Percentiles rank a stretch among this genome's conserved stretches.
phyloP scores from a whole-genome alignment of 805 yeast genomes.

The Wilhelminamyces savonicus region DNA sequence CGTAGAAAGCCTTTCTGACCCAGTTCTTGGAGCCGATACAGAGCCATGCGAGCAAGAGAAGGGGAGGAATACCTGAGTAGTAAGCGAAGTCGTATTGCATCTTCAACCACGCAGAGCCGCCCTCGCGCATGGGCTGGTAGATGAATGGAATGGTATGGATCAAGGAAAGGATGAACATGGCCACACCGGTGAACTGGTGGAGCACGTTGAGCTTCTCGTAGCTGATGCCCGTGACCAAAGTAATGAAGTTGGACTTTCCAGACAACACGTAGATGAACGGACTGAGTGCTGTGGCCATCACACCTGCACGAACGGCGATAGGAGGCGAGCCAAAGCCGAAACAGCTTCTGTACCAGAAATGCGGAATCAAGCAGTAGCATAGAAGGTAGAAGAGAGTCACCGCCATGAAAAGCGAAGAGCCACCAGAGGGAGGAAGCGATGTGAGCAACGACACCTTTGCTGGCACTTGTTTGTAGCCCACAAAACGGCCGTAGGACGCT shows the following conservation, averaged over 20 bases:
- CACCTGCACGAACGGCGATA: constrained; percentile 46
- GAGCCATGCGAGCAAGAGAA: constrained; percentile 37
- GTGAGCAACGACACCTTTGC: constrained; percentile 14
- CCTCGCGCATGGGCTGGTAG: constrained; percentile 39
- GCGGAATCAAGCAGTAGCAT: constrained; percentile 40
- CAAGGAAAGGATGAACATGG: constrained; percentile 36
- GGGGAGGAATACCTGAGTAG: constrained; percentile 43
- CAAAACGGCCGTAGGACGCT: constrained; percentile 24
- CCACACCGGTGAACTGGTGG: constrained; percentile 44
- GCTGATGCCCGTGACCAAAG: constrained; percentile 45
- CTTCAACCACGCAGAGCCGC: constrained; percentile 31
- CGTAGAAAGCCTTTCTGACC: constrained; percentile 38
- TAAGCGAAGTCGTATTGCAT: constrained; percentile 15
- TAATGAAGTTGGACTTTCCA: constrained; percentile 47
- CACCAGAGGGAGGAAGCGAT: constrained; percentile 32
- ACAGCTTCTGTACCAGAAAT: constrained; percentile 46
- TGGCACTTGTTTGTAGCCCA: constrained; percentile 30
- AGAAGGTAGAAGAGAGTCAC: constrained; percentile 25
- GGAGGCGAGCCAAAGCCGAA: constrained; percentile 56
- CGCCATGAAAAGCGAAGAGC: constrained; percentile 29
- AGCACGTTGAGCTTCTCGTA: constrained; percentile 49
- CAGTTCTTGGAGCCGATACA: constrained; percentile 37
- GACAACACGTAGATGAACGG: constrained; percentile 46
- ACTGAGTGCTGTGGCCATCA: constrained; percentile 43
- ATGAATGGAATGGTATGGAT: constrained; percentile 49